Evolutionary conservation across 345 rosid species (phyloP).

Genomic region (Hibiscus syriacus): DNA sequence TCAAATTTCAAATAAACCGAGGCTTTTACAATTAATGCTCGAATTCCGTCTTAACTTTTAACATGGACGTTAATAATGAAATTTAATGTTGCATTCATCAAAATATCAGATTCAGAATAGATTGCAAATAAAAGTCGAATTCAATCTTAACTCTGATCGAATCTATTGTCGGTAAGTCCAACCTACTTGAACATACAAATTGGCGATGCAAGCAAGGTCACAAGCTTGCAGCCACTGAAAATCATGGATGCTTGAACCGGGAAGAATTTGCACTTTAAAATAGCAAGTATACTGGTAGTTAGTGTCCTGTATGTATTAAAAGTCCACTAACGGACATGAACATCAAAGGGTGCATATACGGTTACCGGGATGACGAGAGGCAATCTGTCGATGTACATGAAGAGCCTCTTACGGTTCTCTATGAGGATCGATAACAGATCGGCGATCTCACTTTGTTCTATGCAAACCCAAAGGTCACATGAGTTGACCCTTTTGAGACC

Average conservation of each 20-base stretch:
- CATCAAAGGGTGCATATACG: slow-evolving; percentile 34
- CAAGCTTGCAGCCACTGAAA: background rate
- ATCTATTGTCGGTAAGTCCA: no score
- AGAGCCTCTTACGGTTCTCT: slow-evolving; percentile 45
- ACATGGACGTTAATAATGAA: no score
- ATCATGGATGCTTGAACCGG: background rate
- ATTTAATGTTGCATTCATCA: no score
- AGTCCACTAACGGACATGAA: slow-evolving; percentile 27
- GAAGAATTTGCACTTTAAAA: slow-evolving; percentile 12
- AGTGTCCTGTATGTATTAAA: background rate
- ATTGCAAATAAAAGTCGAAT: no score
- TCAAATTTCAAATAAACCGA: no score
- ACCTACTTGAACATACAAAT: no score
- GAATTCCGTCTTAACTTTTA: no score
- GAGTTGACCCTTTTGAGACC: slow-evolving; percentile 50
- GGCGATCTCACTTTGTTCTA: slow-evolving; percentile 33
- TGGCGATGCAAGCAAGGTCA: slow-evolving; percentile 23
- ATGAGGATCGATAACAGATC: slow-evolving; percentile 34
- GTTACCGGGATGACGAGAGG: slow-evolving; percentile 57
- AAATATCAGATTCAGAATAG: no score
- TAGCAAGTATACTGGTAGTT: background rate
- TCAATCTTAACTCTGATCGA: no score
- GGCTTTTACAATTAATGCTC: no score
- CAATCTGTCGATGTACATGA: slow-evolving; percentile 46
- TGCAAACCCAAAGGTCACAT: slow-evolving; percentile 62